Percentiles rank a stretch among this genome's conserved stretches.
Conservation (phyloP, 768 basidiomycete species). For the Fibroporia radiculosa region DNA sequence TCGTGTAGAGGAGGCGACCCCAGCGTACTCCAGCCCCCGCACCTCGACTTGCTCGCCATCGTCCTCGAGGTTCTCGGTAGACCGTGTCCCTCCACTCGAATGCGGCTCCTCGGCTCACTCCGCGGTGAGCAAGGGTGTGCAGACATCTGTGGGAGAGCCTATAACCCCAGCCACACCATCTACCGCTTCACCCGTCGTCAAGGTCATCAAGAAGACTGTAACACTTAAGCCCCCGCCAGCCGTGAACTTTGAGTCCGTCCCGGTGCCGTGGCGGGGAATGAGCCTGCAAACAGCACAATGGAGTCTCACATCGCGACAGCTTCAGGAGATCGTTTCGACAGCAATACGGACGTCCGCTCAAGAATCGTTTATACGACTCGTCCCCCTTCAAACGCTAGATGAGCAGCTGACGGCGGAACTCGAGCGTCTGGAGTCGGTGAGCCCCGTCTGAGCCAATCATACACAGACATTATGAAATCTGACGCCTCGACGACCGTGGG, state of each 20-base stretch:
- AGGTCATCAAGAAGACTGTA: constrained; percentile 16
- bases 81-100: not conserved
- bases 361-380: constrained; percentile 64
- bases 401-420: constrained; percentile 49
- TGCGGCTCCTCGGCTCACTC: constrained; percentile 3
- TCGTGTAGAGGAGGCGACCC: constrained; percentile 11
- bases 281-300: constrained; percentile 65
- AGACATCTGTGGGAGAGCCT: constrained; percentile 5
- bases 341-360: constrained; percentile 63
- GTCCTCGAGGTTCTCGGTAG: not conserved
- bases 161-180: constrained; percentile 7
- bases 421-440: constrained; percentile 40
- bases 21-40: constrained; percentile 5
- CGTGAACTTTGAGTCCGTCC: constrained; percentile 47
- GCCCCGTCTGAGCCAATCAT: not conserved
- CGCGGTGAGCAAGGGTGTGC: constrained; percentile 8
- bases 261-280: constrained; percentile 61
- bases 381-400: constrained; percentile 57
- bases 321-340: constrained; percentile 65
- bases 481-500: too few species aligned
- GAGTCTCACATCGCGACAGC: constrained; percentile 42
- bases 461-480: too few species aligned
- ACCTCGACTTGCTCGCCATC: constrained; percentile 8
- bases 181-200: constrained; percentile 13
- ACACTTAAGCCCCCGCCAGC: constrained; percentile 40